Conservation (phyloP, 2,329 filamentous ascomycete genomes). For the Ophiocordyceps camponoti-saundersi region DNA sequence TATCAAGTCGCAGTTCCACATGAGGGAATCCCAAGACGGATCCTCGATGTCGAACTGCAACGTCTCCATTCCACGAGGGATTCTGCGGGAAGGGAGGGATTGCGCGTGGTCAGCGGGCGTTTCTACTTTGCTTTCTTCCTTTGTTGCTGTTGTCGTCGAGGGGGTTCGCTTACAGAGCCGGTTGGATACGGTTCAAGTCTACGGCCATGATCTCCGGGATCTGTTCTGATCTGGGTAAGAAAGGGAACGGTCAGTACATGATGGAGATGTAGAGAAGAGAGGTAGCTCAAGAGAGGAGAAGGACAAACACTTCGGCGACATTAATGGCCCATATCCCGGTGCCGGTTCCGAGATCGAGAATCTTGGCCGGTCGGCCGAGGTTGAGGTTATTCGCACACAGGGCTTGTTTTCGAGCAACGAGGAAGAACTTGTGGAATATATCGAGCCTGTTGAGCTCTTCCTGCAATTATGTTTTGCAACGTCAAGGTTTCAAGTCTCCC, state of each 20-base stretch:
- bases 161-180: slow-evolving; percentile 14
- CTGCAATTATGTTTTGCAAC: no score
- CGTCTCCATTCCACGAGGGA: slow-evolving; percentile 39
- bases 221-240: slow-evolving; percentile 5
- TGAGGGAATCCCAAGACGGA: slow-evolving; percentile 36
- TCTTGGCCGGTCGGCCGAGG: slow-evolving; percentile 12
- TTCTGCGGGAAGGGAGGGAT: slow-evolving; percentile 27
- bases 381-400: slow-evolving; percentile 7
- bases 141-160: neutral
- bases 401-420: slow-evolving; percentile 37
- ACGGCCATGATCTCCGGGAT: slow-evolving; percentile 18
- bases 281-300: neutral
- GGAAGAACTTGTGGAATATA: slow-evolving; percentile 65
- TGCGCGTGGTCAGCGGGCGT: slow-evolving; percentile 1
- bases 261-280: neutral
- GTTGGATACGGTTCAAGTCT: slow-evolving; percentile 22
- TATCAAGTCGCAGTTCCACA: slow-evolving; percentile 57
- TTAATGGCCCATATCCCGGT: slow-evolving; percentile 87
- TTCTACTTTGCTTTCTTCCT: no score
- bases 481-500: no score
- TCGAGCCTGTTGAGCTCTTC: slow-evolving; percentile 64
- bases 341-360: slow-evolving; percentile 62
- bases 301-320: slow-evolving; percentile 51
- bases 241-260: neutral
- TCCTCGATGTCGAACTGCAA: slow-evolving; percentile 62